Evolutionary conservation across 2,329 filamentous ascomycete genomes (phyloP).

Genomic region (Fusarium nurragi): DNA sequence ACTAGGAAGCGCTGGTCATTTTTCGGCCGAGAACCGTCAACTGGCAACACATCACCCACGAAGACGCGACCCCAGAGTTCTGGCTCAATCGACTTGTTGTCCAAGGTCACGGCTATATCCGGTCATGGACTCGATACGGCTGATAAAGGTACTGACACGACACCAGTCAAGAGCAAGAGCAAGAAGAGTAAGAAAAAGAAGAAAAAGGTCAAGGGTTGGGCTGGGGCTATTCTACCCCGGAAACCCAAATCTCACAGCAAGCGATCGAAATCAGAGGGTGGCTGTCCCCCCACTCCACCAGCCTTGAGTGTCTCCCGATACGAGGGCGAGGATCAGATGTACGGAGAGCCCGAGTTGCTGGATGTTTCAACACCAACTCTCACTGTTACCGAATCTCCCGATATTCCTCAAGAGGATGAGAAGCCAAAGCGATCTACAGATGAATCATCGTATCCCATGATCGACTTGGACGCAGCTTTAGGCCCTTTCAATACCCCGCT

Average conservation of each 20-base stretch:
- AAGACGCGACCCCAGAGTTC: constrained; percentile 59
- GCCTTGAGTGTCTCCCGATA: constrained; percentile 45
- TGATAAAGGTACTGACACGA: constrained; percentile 34
- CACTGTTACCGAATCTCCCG: constrained; percentile 54
- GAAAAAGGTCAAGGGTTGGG: constrained; percentile 81
- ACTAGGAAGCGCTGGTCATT: constrained; percentile 70
- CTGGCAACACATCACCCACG: constrained; percentile 56
- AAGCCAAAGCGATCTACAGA: constrained; percentile 58
- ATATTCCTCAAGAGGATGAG: constrained; percentile 41
- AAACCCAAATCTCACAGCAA: constrained; percentile 64
- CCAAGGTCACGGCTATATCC: constrained; percentile 47
- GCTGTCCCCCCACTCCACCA: constrained; percentile 60
- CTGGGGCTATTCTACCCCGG: constrained; percentile 71
- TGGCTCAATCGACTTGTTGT: constrained; percentile 54
- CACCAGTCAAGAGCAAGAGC: constrained; percentile 42
- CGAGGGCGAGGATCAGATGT: constrained; percentile 46
- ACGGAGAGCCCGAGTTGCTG: constrained; percentile 38
- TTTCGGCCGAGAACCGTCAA: constrained; percentile 67
- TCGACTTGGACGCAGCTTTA: constrained; percentile 92
- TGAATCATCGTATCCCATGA: constrained; percentile 79
- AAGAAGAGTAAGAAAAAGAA: constrained; percentile 53
- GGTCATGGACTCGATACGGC: constrained; percentile 50
- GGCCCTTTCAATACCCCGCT: constrained; percentile 89
- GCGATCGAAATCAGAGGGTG: constrained; percentile 51
- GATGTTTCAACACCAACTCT: constrained; percentile 51